These are phyloP conservation scores for Viola odorata DNA, from an alignment of 345 rosid genomes.

Conservation along the genomic window DNA sequence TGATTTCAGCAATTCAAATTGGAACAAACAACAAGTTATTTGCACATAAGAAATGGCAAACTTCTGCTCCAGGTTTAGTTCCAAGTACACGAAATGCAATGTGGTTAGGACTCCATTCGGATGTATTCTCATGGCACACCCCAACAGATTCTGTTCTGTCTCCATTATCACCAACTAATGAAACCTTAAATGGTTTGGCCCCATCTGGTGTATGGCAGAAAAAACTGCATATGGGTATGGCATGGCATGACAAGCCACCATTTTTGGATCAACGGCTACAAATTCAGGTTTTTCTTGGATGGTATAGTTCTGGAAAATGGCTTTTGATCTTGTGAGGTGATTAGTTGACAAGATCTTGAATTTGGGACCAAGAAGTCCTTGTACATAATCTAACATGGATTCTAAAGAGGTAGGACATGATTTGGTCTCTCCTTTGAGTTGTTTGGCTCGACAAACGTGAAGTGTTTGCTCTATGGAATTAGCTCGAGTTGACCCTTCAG, in stretches of 20 bases:
- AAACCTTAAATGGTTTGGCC: constrained; percentile 26
- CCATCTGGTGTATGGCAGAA: constrained; percentile 34
- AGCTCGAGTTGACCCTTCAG: constrained; percentile 28
- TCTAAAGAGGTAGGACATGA: constrained; percentile 44
- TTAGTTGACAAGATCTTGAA: constrained; percentile 20
- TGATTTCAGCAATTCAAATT: too few relatives aligned
- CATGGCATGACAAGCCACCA: constrained; percentile 38
- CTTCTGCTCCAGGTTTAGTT: constrained; percentile 27
- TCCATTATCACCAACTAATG: constrained; percentile 33
- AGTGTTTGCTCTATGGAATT: constrained; percentile 34
- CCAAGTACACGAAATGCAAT: constrained; percentile 31
- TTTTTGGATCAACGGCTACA: constrained; percentile 17
- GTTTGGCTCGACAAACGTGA: constrained; percentile 21
- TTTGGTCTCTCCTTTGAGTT: constrained; percentile 38
- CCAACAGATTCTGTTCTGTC: constrained; percentile 32
- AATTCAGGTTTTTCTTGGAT: constrained; percentile 19
- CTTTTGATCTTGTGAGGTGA: constrained; percentile 17
- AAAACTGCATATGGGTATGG: constrained; percentile 35
- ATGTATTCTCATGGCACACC: constrained; percentile 48
- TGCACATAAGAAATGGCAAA: constrained; percentile 46
- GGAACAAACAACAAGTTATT: constrained; percentile 15
- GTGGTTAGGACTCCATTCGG: constrained; percentile 35
- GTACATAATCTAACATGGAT: constrained; percentile 40
- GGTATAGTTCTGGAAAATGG: constrained; percentile 30
- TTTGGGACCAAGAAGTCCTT: not conserved